Percentiles rank a stretch among this genome's conserved stretches.
These are phyloP conservation scores for Plasmodium coatneyi DNA, from an alignment of 169 alveolate genomes.

Conservation along the genomic window DNA sequence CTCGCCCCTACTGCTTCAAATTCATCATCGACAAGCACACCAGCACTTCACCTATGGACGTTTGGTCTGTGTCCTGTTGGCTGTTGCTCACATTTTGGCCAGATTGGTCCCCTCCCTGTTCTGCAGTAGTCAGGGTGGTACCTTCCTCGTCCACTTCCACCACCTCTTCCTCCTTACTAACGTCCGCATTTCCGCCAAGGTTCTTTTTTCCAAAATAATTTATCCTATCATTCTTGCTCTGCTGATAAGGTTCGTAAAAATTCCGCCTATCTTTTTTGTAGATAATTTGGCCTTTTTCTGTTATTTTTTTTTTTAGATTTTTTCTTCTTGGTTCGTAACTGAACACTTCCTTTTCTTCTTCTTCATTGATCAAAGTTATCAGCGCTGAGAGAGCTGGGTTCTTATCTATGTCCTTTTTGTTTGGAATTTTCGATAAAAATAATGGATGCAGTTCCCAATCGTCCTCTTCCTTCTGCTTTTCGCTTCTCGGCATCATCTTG, in stretches of 20 bases:
- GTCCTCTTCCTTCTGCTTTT: conserved; percentile 16
- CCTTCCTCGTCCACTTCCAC: neutral
- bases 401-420: conserved; percentile 67
- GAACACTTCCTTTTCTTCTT: conserved; percentile 69
- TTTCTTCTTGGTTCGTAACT: conserved; percentile 74
- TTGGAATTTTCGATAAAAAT: conserved; percentile 73
- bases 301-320: conserved; percentile 65
- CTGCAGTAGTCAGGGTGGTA: neutral
- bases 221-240: neutral
- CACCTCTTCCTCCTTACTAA: neutral
- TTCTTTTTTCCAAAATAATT: conserved; percentile 1
- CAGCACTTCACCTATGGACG: conserved; percentile 70
- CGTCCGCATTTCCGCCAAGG: neutral
- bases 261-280: conserved; percentile 69
- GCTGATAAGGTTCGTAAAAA: conserved; percentile 56
- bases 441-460: conserved; percentile 76
- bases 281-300: conserved; percentile 65
- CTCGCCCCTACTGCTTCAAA: conserved; percentile 7
- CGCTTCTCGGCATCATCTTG: conserved; percentile 11
- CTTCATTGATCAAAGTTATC: conserved; percentile 70
- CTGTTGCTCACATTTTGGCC: neutral
- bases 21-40: conserved; percentile 68
- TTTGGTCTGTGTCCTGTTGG: conserved; percentile 17
- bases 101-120: neutral
- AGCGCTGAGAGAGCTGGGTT: conserved; percentile 68